A percentile compares a stretch with the other conserved stretches of the same genome.
phyloP scores from a whole-genome alignment of 176 grass and related monocot species.

The Bromus sterilis region DNA sequence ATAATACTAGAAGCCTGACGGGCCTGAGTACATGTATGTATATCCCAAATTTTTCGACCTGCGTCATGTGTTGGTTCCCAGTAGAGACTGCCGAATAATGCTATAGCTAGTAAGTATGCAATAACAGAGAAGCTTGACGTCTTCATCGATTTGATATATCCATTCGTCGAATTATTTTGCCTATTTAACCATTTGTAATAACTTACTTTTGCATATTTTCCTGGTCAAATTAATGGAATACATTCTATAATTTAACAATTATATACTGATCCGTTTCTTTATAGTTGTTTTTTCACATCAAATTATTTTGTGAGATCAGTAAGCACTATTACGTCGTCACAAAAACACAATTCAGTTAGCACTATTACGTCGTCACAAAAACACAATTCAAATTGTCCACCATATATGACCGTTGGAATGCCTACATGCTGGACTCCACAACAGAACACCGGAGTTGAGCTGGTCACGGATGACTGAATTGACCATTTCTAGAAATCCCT shows the following conservation, averaged over 20 bases:
- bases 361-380: too few relatives aligned
- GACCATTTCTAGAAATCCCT: not conserved
- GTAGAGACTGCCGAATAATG: too few relatives aligned
- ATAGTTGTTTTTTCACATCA: not conserved
- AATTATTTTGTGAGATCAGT: not conserved
- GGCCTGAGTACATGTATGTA: too few relatives aligned
- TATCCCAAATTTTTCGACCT: too few relatives aligned
- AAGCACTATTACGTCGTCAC: too few relatives aligned
- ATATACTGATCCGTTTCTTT: not conserved
- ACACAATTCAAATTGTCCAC: too few relatives aligned
- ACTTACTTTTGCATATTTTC: not conserved
- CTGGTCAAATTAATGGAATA: not conserved
- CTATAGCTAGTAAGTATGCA: too few relatives aligned
- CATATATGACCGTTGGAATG: not conserved
- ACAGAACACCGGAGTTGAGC: not conserved
- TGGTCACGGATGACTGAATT: not conserved
- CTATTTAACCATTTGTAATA: not conserved
- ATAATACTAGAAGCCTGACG: too few relatives aligned
- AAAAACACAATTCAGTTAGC: too few relatives aligned
- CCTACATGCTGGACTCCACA: not conserved
- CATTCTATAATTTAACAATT: not conserved
- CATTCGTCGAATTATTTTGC: not conserved
- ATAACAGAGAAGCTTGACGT: too few relatives aligned
- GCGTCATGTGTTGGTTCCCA: too few relatives aligned
- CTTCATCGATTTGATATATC: too few relatives aligned